These are phyloP conservation scores for Waitea zeae DNA, from an alignment of 1,284 basidiomycete species.

Conservation along the genomic window DNA sequence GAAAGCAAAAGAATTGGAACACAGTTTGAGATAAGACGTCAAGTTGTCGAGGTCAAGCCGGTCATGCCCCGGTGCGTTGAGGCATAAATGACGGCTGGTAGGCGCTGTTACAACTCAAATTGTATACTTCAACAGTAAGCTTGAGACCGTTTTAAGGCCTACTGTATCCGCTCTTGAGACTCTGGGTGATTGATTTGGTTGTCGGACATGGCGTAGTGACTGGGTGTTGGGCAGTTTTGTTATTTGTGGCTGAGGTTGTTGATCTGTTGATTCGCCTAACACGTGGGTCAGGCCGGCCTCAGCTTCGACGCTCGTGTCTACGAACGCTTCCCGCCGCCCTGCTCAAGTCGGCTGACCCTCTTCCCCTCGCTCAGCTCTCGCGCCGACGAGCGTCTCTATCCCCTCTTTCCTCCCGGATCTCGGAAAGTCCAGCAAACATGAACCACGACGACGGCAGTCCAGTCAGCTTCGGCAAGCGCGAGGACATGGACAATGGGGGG, in stretches of 20 bases:
- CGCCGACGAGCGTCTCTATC: conserved; percentile 2
- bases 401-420: conserved; percentile 8
- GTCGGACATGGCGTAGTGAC: too few relatives aligned
- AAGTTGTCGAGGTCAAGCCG: background rate
- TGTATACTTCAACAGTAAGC: too few relatives aligned
- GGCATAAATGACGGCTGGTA: conserved; percentile 1
- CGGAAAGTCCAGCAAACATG: conserved; percentile 11
- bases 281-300: too few relatives aligned
- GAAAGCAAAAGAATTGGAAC: background rate
- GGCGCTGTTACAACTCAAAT: too few relatives aligned
- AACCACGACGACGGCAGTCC: conserved; percentile 13
- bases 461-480: conserved; percentile 20
- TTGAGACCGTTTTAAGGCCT: too few relatives aligned
- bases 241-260: too few relatives aligned
- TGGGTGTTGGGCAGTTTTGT: too few relatives aligned
- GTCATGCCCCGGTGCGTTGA: conserved; percentile 1
- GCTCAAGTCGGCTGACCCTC: background rate
- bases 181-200: too few relatives aligned
- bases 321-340: background rate
- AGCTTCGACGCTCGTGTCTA: background rate
- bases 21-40: background rate
- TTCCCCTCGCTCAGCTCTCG: background rate
- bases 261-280: too few relatives aligned
- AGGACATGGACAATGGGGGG: conserved; percentile 21
- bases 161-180: too few relatives aligned